Percentiles rank a stretch among this genome's conserved stretches.
These are phyloP conservation scores for Clarireedia paspali DNA, from an alignment of 2,329 filamentous ascomycete species.

Conservation along the genomic window DNA sequence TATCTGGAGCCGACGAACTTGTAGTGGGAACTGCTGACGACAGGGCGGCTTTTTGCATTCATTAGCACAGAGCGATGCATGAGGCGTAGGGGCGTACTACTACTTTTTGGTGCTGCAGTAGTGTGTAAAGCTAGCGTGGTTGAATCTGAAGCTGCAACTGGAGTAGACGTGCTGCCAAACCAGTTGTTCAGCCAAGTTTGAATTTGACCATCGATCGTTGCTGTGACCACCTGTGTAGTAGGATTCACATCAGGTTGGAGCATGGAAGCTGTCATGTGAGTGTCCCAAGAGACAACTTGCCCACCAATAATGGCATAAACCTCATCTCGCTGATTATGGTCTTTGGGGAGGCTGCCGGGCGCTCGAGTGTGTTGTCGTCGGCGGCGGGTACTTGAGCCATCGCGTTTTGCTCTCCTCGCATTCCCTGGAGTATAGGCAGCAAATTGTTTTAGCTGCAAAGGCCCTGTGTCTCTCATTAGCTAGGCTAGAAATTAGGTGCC, in stretches of 20 bases:
- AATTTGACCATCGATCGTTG: constrained; percentile 4
- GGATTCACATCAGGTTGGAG: neutral
- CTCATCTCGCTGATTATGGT: constrained; percentile 33
- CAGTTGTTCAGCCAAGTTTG: constrained; percentile 7
- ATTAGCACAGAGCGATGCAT: neutral
- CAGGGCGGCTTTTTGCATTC: neutral
- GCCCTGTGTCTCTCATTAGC: constrained; percentile 37
- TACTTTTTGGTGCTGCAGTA: neutral
- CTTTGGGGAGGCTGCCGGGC: neutral
- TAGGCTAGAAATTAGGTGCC: neutral
- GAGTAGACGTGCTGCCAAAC: neutral
- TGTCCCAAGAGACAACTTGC: constrained; percentile 19
- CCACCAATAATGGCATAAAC: constrained; percentile 23
- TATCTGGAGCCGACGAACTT: constrained; percentile 5
- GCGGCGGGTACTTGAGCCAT: constrained; percentile 24
- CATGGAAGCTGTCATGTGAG: constrained; percentile 13
- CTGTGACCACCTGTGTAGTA: neutral
- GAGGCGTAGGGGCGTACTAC: neutral
- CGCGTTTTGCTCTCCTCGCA: constrained; percentile 29
- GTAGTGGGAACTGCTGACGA: neutral
- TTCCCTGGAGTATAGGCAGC: constrained; percentile 56
- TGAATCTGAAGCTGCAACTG: neutral
- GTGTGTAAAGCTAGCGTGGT: neutral
- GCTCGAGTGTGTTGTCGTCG: constrained; percentile 10
- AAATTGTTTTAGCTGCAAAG: constrained; percentile 57